phyloP scores from a whole-genome alignment of 2,329 filamentous ascomycete species.

The Grosmannia penicillata region DNA sequence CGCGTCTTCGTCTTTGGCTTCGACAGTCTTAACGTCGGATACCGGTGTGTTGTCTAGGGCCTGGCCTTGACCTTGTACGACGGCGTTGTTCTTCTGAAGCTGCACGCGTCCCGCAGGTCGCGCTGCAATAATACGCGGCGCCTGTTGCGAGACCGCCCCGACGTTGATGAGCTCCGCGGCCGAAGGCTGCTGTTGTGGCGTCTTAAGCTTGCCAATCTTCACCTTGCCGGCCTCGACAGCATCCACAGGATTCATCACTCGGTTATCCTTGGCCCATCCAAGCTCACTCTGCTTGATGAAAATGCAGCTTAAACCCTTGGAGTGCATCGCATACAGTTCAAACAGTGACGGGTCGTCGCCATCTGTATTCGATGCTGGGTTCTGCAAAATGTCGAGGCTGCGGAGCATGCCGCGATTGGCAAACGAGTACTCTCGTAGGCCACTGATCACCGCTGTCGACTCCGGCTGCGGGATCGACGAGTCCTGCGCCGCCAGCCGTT shows the following conservation, averaged over 20 bases:
- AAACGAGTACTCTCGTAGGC: slow-evolving; percentile 89
- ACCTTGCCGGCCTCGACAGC: slow-evolving; percentile 62
- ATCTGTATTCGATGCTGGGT: slow-evolving; percentile 46
- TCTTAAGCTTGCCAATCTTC: slow-evolving; percentile 55
- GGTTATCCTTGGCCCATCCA: slow-evolving; percentile 83
- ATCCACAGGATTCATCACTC: slow-evolving; percentile 66
- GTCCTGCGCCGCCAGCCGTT: slow-evolving; percentile 60
- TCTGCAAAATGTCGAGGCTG: slow-evolving; percentile 77
- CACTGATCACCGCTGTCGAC: slow-evolving; percentile 93
- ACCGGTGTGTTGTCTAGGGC: slow-evolving; percentile 17
- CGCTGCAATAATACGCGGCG: slow-evolving; percentile 18
- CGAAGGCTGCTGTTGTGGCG: slow-evolving; percentile 27
- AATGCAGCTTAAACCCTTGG: slow-evolving; percentile 85
- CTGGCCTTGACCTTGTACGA: slow-evolving; percentile 18
- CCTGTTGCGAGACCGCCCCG: slow-evolving; percentile 4
- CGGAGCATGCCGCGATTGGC: slow-evolving; percentile 72
- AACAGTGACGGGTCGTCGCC: slow-evolving; percentile 65
- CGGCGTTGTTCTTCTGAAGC: slow-evolving; percentile 12
- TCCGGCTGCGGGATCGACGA: slow-evolving; percentile 67
- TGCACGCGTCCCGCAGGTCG: slow-evolving; percentile 21
- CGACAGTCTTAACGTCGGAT: slow-evolving; percentile 22
- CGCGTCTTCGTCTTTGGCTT: slow-evolving; percentile 32
- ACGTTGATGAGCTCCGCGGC: slow-evolving; percentile 20
- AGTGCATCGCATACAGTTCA: slow-evolving; percentile 95
- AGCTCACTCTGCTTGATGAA: slow-evolving; percentile 78